Base-by-base conservation (phyloP, 1,284 basidiomycete species). In the Ustilago nuda region DNA sequence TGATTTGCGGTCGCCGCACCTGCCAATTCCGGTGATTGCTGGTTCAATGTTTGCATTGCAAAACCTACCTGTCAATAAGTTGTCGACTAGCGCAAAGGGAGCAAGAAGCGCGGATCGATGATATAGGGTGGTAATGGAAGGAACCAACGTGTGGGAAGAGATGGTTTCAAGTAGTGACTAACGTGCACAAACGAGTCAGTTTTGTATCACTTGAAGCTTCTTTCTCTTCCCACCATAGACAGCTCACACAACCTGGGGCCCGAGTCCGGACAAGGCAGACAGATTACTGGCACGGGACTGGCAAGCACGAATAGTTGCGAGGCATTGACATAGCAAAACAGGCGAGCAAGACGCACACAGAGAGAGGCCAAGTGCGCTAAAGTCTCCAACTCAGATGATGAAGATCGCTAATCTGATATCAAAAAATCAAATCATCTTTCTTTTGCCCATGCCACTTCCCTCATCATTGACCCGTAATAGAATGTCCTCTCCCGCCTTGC, bases 391-490 rank as follows among this genome's bases (percentile, higher is more conserved):
- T 66, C 63, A 66, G 63, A 52, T 35, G 17, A 27, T 13, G 8
- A 37, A 54, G 63, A 66, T 61, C 32, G 58, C 54, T 67, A 67
- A 67, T 67, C 65, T 67, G 65, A 67, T 65, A n/a, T n/a, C n/a
- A n/a, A n/a, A n/a, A n/a, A n/a, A n/a, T n/a, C n/a, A n/a, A n/a
- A n/a, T n/a, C n/a, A n/a, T n/a, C 56, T 53, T 53, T 39, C n/a
- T 46, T 64, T 37, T 50, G 32, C 45, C 11, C 33, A 48, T 43
- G 48, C 39, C 43, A 36, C 23, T 33, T 27, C 11, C n/a, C 15
- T 19, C 36, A 4, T 32, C 15, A 33, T 23, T 12, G 32, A 36
- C 8, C 35, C 33, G 35, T 41, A 35, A 45, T 15, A 8, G 37
- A 4, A 8, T 55, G 33, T 4, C 36, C 41, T 33, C 37, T 9